Base-by-base conservation (phyloP, 2,329 filamentous ascomycete genomes). In the Dryadomyces quercivorus region DNA sequence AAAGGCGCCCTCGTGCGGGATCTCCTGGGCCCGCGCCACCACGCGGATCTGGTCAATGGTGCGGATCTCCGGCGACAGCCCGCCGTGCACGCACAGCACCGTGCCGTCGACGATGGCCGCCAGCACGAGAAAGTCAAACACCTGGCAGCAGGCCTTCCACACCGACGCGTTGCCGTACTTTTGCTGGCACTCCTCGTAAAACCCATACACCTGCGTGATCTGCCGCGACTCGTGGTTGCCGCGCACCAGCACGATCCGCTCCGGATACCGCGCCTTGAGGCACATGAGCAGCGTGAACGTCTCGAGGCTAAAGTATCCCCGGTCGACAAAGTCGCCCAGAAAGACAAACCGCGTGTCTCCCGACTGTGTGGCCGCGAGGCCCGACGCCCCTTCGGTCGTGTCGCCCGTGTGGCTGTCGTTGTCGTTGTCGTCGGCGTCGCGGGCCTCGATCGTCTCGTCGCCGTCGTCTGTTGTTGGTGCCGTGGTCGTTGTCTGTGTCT, bases 71-170 rank as follows among this genome's bases (percentile, higher is more conserved):
- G 88, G 88, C 54, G 86, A 91, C 42, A 93, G 75, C 42, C 88
- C 93, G 63, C 93, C 93, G 69, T 98, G 93, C 36, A 98, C 93
- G 68, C 93, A 98, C 65, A 98, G 95, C 58, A 98, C 95, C 66
- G 96, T 90, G 64, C 96, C 88, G 66, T 98, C 94, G 63, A 98
- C 95, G 60, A 98, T 95, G 58, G 95, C 94, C 55, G 89, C 93
- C 21, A 98, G 78, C 2, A 94, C 95, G 34, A 98, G 81, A 69
- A 95, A 98, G 69, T 98, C 93, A 69, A 98, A 98, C 72, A 98
- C 95, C 68, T 98, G 93, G 59, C 93, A 98, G 70, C 96, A 98
- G 56, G 95, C 93, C 70, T 98, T 95, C 93, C 93, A 98, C n/a
- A 98, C 93, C 50, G 94, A 96, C 13, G 93, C 90, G 66, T 96